A percentile compares a stretch with the other conserved stretches of the same genome.
These are phyloP conservation scores for Hortiboletus campestris DNA, from an alignment of 768 basidiomycete genomes.

Conservation along the genomic window DNA sequence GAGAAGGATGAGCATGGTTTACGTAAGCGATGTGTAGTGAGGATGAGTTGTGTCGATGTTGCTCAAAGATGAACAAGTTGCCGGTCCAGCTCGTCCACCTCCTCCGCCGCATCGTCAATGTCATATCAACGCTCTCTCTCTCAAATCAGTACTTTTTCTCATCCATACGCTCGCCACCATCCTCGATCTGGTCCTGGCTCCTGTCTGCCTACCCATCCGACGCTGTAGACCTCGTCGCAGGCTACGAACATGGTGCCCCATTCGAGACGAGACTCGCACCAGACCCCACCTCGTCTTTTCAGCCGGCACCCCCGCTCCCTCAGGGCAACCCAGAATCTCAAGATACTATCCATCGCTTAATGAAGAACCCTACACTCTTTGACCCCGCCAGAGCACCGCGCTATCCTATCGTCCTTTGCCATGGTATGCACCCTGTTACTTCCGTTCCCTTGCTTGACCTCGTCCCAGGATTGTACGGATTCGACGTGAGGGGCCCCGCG, in stretches of 20 bases:
- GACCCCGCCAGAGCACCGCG: constrained; percentile 79
- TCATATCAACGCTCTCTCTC: constrained; percentile 62
- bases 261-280: background rate
- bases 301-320: constrained; percentile 15
- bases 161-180: no score
- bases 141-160: no score
- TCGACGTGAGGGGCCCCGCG: constrained; percentile 83
- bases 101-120: constrained; percentile 64
- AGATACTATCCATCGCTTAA: constrained; percentile 58
- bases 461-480: constrained; percentile 82
- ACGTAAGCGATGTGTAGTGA: constrained; percentile 8
- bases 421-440: constrained; percentile 53
- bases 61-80: constrained; percentile 40
- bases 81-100: constrained; percentile 57
- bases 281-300: background rate
- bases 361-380: constrained; percentile 74
- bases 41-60: background rate
- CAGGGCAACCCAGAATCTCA: constrained; percentile 9
- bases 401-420: constrained; percentile 92
- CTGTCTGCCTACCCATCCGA: no score
- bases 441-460: background rate
- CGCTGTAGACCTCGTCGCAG: no score
- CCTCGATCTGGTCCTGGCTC: no score
- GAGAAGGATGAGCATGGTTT: no score
- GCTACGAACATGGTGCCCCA: background rate